These are phyloP conservation scores for Backusella circina DNA, from an alignment of 192 early-diverging fungal genomes.

Conservation along the genomic window DNA sequence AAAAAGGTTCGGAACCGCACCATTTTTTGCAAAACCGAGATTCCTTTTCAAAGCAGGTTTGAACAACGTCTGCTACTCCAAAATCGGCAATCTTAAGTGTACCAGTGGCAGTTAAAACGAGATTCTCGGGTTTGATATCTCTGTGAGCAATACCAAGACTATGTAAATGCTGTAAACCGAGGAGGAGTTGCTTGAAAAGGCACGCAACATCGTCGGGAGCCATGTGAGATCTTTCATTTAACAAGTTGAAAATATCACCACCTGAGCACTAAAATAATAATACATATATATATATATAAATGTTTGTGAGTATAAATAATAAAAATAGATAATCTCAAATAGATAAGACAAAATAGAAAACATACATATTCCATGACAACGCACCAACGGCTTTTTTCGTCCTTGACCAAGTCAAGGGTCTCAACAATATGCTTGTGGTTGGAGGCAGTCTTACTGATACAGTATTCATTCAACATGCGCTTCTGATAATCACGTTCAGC, in stretches of 20 bases:
- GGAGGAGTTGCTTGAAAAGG: slow-evolving; percentile 91
- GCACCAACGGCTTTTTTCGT: slow-evolving; percentile 83
- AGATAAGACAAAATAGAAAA: slow-evolving; percentile 8
- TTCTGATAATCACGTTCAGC: slow-evolving; percentile 93
- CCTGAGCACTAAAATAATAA: slow-evolving; percentile 71
- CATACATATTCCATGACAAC: slow-evolving; percentile 68
- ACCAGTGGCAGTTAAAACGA: slow-evolving; percentile 74
- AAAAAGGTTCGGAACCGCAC: slow-evolving; percentile 94
- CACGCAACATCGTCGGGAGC: slow-evolving; percentile 82
- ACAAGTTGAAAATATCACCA: slow-evolving; percentile 88
- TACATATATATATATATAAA: background rate
- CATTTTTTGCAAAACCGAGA: slow-evolving; percentile 80
- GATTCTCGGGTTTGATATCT: slow-evolving; percentile 84
- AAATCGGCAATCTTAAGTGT: slow-evolving; percentile 97
- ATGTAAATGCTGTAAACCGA: slow-evolving; percentile 90
- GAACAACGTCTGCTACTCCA: slow-evolving; percentile 95
- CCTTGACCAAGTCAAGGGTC: slow-evolving; percentile 94
- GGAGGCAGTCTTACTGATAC: slow-evolving; percentile 88
- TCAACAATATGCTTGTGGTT: slow-evolving; percentile 90
- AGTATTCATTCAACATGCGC: slow-evolving; percentile 94
- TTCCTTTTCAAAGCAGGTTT: slow-evolving; percentile 72
- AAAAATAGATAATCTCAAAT: slow-evolving; percentile 5
- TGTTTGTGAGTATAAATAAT: background rate
- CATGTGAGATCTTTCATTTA: slow-evolving; percentile 62
- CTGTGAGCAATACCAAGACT: slow-evolving; percentile 93